Evolutionary conservation across 805 yeast genomes (phyloP), one percentile per base, ranked within the genome.

Genomic region (Suhomyces kilbournensis): DNA sequence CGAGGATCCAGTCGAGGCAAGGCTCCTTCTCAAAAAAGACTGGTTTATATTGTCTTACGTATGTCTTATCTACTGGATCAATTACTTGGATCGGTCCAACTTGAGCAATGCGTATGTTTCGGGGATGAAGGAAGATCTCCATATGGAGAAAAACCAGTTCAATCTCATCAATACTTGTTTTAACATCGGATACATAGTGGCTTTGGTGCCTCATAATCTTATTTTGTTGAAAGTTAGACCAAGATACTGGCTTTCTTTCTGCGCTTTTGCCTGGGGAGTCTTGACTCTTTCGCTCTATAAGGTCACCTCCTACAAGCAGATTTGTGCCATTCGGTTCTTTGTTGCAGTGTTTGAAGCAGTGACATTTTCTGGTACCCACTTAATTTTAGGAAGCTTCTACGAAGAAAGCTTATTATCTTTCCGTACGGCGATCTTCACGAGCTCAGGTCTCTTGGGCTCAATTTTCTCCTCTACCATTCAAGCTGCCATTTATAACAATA

Each of bases 141-240:
- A 67, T 3, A 69, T 82, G 72, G 54, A 61, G 40, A 83, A 83
- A 10, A 66, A 78, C 53, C 76, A 82, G 51, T 76, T 74, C 55
- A 82, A 82, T 60, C 54, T 78, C 40, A 71, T 82, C 49, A 80
- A 78, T 53, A 81, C 86, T 0, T 75, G 80, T 48, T 84, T 82
- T 65, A 81, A 79, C 20, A 75, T 81, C 7, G 91, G 90, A 2
- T 82, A 83, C 61, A 77, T 80, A 28, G 71, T 85, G 17, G 84
- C 83, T 7, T 79, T 83, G 75, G 65, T 85, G 35, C 91, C 91
- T 2, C 77, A 83, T 59, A 83, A 84, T 56, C 55, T 84, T 56
- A 72, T 82, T 34, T 62, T 82, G 17, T 62, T 81, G 53, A 75
- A 74, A 48, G 70, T 83, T 1, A 75, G 82, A 43, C 90, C 88